Conservation (phyloP, 345 rosid species). For the rapeseed (Brassica napus) region DNA sequence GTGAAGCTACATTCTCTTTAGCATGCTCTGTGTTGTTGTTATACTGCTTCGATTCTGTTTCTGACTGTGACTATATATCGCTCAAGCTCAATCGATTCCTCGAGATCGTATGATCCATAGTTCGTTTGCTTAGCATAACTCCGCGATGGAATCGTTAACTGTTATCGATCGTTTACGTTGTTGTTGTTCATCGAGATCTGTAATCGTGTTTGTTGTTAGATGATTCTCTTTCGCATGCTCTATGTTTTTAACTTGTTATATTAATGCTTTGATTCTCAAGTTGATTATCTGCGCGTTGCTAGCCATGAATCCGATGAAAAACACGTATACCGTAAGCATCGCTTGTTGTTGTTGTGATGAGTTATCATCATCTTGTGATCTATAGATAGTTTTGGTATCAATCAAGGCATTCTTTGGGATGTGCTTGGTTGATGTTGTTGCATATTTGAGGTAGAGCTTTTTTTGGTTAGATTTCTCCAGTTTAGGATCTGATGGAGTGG, state of each 20-base stretch:
- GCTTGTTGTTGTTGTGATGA: neutral
- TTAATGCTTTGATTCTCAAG: neutral
- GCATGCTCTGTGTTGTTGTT: too few relatives aligned
- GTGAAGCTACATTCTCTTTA: neutral
- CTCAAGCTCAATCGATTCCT: too few relatives aligned
- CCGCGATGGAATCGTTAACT: too few relatives aligned
- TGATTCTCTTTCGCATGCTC: too few relatives aligned
- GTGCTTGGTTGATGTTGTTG: neutral
- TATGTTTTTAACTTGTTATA: too few relatives aligned
- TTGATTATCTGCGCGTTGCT: neutral
- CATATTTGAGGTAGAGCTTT: neutral
- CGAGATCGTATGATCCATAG: too few relatives aligned
- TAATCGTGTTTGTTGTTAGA: too few relatives aligned
- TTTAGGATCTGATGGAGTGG: neutral
- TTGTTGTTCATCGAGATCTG: too few relatives aligned
- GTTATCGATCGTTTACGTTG: too few relatives aligned
- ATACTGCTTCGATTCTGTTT: neutral
- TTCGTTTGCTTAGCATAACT: too few relatives aligned
- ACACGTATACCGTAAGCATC: neutral
- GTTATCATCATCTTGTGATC: neutral
- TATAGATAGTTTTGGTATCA: neutral
- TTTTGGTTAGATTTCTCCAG: neutral
- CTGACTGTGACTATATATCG: too few relatives aligned
- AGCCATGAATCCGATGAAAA: neutral
- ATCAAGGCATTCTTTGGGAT: neutral